Base-by-base conservation (phyloP, 2,329 filamentous ascomycete species). In the Fusarium drepaniforme region DNA sequence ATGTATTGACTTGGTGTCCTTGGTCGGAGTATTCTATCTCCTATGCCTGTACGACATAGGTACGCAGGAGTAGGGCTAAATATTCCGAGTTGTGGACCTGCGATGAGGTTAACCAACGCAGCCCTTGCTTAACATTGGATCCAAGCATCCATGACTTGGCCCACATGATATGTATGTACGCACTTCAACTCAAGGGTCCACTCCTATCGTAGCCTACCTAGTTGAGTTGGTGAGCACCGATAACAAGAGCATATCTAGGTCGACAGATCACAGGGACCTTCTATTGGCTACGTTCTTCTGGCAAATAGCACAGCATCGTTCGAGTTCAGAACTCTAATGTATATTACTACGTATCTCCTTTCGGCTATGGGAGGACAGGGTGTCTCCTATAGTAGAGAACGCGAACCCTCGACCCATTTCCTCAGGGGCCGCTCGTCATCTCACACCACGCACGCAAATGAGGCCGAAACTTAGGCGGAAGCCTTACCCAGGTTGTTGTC, bases 401-500 rank as follows among this genome's bases (percentile, higher is more conserved):
- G 12, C 21, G 28, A 33, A 33, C 49, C 28, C 49, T 53, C 49
- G 49, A 15, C 28, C 49, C 49, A n/a, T 30, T 57, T 15, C 33
- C 30, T 37, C 33, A 18, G 30, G 28, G 30, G 33, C 33, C 33
- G 8, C 16, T 38, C 56, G 37, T 59, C 56, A 38, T 38, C 33
- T 38, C 35, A 35, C 56, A 59, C 53, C 37, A 28, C 33, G 30
- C 37, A 38, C 21, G 16, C 56, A n/a, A 25, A 38, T 59, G 21
- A 30, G 21, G 23, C 30, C 18, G 38, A 18, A 13, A 12, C 44
- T 61, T 56, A 78, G 25, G 79, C 64, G 30, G 25, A 60, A 9
- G 78, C 78, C 25, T 75, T 65, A 18, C 51, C 70, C 46, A 80
- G 35, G 64, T 80, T 80, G 6, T 49, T 68, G 49, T 62, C 69